Evolutionary conservation across 495 filamentous ascomycete species (phyloP).

Genomic region (Corynascus novoguineensis): DNA sequence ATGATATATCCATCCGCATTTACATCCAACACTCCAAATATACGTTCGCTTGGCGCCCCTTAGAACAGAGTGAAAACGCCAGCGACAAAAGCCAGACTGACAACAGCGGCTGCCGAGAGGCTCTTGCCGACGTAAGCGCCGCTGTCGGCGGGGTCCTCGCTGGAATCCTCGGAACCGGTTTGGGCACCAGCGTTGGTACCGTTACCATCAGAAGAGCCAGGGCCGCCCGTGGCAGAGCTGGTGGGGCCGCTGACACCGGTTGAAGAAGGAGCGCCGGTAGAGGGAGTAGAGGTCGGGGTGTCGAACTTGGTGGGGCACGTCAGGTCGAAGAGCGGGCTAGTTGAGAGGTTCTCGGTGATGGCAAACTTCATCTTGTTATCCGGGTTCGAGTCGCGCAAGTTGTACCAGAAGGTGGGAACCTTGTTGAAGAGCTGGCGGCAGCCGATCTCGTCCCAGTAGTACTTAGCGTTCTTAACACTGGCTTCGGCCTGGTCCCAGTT

Average conservation of each 20-base stretch:
- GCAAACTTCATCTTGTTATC: slow-evolving; percentile 42
- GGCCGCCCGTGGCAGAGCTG: slow-evolving; percentile 17
- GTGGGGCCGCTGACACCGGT: slow-evolving; percentile 15
- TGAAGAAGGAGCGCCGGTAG: slow-evolving; percentile 12
- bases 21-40: background rate
- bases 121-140: slow-evolving; percentile 15
- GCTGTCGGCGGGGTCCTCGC: background rate
- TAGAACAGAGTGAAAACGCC: slow-evolving; percentile 26
- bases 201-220: slow-evolving; percentile 10
- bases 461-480: slow-evolving; percentile 57
- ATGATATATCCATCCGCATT: background rate
- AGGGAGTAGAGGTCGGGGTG: slow-evolving; percentile 20
- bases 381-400: slow-evolving; percentile 42
- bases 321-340: slow-evolving; percentile 54
- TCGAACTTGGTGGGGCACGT: slow-evolving; percentile 47
- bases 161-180: background rate
- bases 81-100: slow-evolving; percentile 20
- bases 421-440: slow-evolving; percentile 61
- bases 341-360: slow-evolving; percentile 47
- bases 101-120: slow-evolving; percentile 15
- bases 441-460: slow-evolving; percentile 66
- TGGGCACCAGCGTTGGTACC: slow-evolving; percentile 16
- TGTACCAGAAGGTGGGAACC: slow-evolving; percentile 62
- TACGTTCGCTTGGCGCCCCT: background rate
- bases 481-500: slow-evolving; percentile 52